Evolutionary conservation across 163 green algal species (phyloP), one percentile per base, ranked within the genome.

Genomic region (Chlorella variabilis): DNA sequence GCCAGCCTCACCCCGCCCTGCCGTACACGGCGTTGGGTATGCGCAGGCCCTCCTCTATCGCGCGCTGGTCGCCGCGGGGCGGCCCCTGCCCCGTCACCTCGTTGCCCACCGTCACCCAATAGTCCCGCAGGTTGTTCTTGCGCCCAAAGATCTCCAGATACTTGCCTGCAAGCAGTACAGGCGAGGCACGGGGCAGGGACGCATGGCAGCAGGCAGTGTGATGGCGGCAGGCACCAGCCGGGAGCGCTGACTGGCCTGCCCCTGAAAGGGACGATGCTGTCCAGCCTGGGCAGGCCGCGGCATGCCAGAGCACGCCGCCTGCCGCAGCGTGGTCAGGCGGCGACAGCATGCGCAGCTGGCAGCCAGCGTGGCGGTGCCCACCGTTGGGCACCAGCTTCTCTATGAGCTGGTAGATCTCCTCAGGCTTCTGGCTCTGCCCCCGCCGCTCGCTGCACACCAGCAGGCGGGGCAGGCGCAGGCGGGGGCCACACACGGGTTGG

Each of bases 61-160:
- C 84, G 21, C 45, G 77, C 39, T 87, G 58, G 78, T 93, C 90
- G 38, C 87, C 89, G 38, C 87, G 75, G 1, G 91, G 91, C 70
- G 92, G 83, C 3, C 94, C 94, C 29, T 88, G 94, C 61, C 94
- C 95, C 0, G 93, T 97, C 0, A 98, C 94, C 86, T 98, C 96
- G 83, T 98, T 98, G 71, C 96, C 96, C 0, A 98, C 79, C 11
- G 89, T 96, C 21, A 98, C 94, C 96, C 96, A 98, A 85, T 91
- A 94, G 89, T 98, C 87, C 29, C 92, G 90, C 74, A 98, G 82
- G 89, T 98, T 98, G 90, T 98, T 98, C 78, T 96, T 97, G 51
- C 96, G 87, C 4, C 94, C 96, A 89, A 98, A 98, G 18, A 98
- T 97, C 89, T 98, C 96, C 51, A 98, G 85, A 78, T 98, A 98